phyloP scores from a whole-genome alignment of 2,329 filamentous ascomycete genomes.

The Talaromyces sp. region DNA sequence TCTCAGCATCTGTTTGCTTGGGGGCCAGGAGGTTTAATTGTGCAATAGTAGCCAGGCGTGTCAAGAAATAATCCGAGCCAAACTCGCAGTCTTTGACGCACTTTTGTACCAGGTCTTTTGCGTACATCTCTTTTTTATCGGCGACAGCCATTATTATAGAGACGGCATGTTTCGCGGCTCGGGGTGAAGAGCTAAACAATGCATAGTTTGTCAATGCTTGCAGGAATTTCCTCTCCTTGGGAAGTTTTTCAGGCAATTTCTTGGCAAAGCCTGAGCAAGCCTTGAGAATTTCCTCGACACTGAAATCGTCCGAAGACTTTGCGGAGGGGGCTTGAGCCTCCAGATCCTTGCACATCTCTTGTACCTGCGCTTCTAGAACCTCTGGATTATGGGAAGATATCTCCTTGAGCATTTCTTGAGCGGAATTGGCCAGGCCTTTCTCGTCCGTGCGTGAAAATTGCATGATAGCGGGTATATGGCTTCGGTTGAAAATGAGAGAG shows the following conservation, averaged over 20 bases:
- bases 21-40: constrained; percentile 72
- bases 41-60: constrained; percentile 47
- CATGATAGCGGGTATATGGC: constrained; percentile 86
- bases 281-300: constrained; percentile 85
- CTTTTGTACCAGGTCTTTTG: constrained; percentile 74
- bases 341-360: constrained; percentile 83
- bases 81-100: constrained; percentile 71
- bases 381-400: constrained; percentile 87
- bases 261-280: constrained; percentile 89
- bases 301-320: constrained; percentile 62
- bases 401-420: constrained; percentile 85
- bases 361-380: constrained; percentile 87
- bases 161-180: constrained; percentile 88
- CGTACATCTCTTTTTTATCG: constrained; percentile 76
- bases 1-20: constrained; percentile 66
- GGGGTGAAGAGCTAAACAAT: constrained; percentile 72
- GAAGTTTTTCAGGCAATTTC: constrained; percentile 79
- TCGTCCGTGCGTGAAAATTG: constrained; percentile 81
- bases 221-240: constrained; percentile 72
- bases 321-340: constrained; percentile 72
- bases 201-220: constrained; percentile 80
- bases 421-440: constrained; percentile 68
- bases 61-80: constrained; percentile 68
- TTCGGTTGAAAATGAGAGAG: constrained; percentile 86
- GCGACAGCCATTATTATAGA: constrained; percentile 78